Evolutionary conservation across 23 red algal species (phyloP), one percentile per base, ranked within the genome.

Genomic region (Gracilaria gracilis): DNA sequence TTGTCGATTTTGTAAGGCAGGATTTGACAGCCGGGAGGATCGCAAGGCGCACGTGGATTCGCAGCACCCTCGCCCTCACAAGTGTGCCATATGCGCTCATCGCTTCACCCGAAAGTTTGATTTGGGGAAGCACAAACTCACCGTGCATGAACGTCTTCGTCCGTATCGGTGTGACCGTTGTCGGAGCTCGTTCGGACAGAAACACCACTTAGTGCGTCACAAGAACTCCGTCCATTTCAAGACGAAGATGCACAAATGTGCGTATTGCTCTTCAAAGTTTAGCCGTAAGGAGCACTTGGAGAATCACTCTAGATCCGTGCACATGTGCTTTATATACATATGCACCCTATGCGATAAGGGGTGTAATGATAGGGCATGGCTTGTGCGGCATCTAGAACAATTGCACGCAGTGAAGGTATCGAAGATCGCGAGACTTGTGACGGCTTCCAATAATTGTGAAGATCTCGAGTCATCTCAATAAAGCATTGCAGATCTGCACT

Each of bases 151-250:
- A 36, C 73, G 58, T 20, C 75, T 81, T 33, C 82, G 92, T 7
- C 92, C 92, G 0, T 94, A 64, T 62, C 69, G 31, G 24, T 94
- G 92, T 55, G 70, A 76, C 23, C 21, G 40, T 19, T 94, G 92
- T 50, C 36, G 39, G 6, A 58, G 59, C 27, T 72, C 54, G 12
- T 94, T 94, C 49, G 82, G 92, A 28, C 92, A 94, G 65, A 79
- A 81, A 29, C 92, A 87, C 24, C 92, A 94, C 67, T n/a, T 94
- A 40, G 35, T 80, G 19, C 39, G 92, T n/a, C 92, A 94, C 23
- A 80, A 81, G 51, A 55, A 61, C n/a, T 67, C 73, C 46, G 59
- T 94, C 4, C 92, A 94, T 35, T 59, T 81, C 48, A 92, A 92
- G 44, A 39, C 58, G 34, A 82, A 76, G 64, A 9, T 47, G 64